Percentiles rank a stretch among this genome's conserved stretches.
phyloP scores from a whole-genome alignment of 768 basidiomycete genomes.

The Tremella mesenterica region DNA sequence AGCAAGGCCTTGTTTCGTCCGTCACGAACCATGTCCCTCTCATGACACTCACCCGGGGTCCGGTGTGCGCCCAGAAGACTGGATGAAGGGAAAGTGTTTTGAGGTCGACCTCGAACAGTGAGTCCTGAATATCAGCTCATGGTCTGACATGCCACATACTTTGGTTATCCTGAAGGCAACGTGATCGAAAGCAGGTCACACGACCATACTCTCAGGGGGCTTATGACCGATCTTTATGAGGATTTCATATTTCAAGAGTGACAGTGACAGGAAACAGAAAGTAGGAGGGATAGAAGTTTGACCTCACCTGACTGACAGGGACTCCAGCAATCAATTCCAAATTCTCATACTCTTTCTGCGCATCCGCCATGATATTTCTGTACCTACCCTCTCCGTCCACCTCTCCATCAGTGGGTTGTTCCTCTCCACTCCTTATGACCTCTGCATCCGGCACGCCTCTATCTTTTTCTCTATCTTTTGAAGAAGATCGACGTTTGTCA shows the following conservation, averaged over 20 bases:
- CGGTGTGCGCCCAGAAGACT: slow-evolving; percentile 47
- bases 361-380: slow-evolving; percentile 21
- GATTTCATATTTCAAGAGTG: no score
- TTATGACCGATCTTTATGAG: no score
- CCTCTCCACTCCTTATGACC: slow-evolving; percentile 16
- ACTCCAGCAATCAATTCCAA: slow-evolving; percentile 36
- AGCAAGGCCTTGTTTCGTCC: slow-evolving; percentile 45
- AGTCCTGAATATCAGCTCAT: slow-evolving; percentile 26
- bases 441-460: background rate
- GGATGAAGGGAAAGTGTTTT: slow-evolving; percentile 42
- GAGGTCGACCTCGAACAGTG: slow-evolving; percentile 41
- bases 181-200: no score
- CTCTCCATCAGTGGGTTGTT: slow-evolving; percentile 14
- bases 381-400: slow-evolving; percentile 17
- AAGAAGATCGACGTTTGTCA: no score
- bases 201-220: no score
- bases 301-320: slow-evolving; percentile 41
- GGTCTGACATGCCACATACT: background rate
- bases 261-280: no score
- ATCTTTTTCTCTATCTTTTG: background rate
- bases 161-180: background rate
- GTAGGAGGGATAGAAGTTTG: no score
- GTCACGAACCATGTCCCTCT: slow-evolving; percentile 47
- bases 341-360: slow-evolving; percentile 33
- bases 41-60: slow-evolving; percentile 44